Evolutionary conservation across 2,329 filamentous ascomycete species (phyloP), one percentile per base, ranked within the genome.

Genomic region (Delphinella strobiligena): DNA sequence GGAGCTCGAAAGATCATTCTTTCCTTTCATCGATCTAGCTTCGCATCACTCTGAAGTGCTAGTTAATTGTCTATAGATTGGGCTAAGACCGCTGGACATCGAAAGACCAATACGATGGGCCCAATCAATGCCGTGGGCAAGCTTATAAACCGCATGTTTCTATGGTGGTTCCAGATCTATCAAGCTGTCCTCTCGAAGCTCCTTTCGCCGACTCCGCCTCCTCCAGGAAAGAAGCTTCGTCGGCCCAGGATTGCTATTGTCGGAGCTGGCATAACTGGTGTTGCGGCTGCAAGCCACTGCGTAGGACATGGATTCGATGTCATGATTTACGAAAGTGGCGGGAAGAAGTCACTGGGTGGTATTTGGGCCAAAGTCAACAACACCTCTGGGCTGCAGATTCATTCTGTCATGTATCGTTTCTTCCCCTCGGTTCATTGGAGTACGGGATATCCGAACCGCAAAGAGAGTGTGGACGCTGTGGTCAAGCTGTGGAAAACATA

Each of bases 341-440:
- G 68, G 3, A 67, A 76, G 46, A 70, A 82, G 12, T 68, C 74
- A 17, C 58, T 93, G 0, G 83, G 83, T 12, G 84, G 84, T 0
- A 89, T 89, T 24, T 89, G 84, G 83, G 84, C 77, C 53, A 35
- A 73, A 58, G 82, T 91, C 31, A 89, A 91, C 62, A 82, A 82
- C 37, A 88, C 82, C 0, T 88, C 82, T 0, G 76, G 82, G 12
- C 70, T 93, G 1, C 84, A 91, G 53, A 88, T 93, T 16, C 83
- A 93, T 56, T 84, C 78, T 15, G 59, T 88, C 42, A 91, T 91
- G 84, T 93, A 89, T 58, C 75, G 85, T 16, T 93, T 93, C 56
- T 82, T 89, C 49, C 86, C 86, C 0, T 82, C 80, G 0, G 75
- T 93, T 1, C 68, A 73, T 45, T 93, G 82, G 77, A 66, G 73